Evolutionary conservation across 768 basidiomycete genomes (phyloP), one percentile per base, ranked within the genome.

Genomic region (Naematelia encephala): DNA sequence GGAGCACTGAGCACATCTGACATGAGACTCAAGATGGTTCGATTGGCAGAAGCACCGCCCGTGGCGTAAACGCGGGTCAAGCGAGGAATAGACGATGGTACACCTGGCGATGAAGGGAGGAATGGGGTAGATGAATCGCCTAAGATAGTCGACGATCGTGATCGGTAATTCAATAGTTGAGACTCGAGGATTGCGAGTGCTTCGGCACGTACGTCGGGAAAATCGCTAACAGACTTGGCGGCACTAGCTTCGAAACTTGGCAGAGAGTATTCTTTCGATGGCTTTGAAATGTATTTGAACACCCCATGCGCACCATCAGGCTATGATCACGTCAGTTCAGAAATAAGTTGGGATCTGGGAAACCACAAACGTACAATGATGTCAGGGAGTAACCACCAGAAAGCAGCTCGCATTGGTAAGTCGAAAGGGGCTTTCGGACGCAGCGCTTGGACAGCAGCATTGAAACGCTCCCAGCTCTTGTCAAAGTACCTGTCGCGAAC

Each of bases 351-450:
- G 22, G 14, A 14, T 39, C 28, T 23, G 22, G 10, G 21, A 26
- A 34, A 39, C 46, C 13, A 22, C 5, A 54, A 21, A 62, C 70
- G 52, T 47, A 72, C 70, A 58, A 93, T 91, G 75, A 93, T 93
- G 77, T 93, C 91, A 13, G 85, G 87, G 25, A 89, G 81, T 1
- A 86, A 86, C 78, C 89, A 92, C 79, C 89, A 91, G 70, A 90
- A 83, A 2, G 87, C 88, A 62, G 85, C 76, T 61, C 81, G 76
- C 1, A 34, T 44, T 0, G 66, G 66, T 19, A 63, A 27, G 16
- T 69, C 69, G 4, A 49, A 51, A 14, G 52, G 45, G 1, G 47
- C 42, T 12, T 62, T 62, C 5, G 67, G 63, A 12, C 64, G 27
- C 10, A 39, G 53, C 11, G 47, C 49, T 28, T 68, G 64, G 10